These are phyloP conservation scores for Boletus tylopilopsis DNA, from an alignment of 768 basidiomycete genomes.

Conservation along the genomic window DNA sequence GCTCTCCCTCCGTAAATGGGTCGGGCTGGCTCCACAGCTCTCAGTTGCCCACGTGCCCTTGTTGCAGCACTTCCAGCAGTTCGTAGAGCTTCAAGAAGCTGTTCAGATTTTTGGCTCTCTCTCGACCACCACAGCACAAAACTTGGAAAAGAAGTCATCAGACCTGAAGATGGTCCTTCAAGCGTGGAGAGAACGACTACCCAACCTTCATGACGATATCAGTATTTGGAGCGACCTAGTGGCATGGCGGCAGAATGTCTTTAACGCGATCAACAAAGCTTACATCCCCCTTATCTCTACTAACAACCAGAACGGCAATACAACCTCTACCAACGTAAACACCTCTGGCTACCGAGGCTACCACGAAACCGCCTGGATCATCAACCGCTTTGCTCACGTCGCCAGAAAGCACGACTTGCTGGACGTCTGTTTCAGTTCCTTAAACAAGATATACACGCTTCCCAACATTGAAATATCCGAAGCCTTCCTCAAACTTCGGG, in stretches of 20 bases:
- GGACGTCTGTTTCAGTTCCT: constrained; percentile 90
- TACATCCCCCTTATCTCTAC: constrained; percentile 86
- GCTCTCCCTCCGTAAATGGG: constrained; percentile 94
- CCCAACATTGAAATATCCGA: constrained; percentile 99
- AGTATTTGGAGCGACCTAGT: constrained; percentile 99
- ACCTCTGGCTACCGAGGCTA: constrained; percentile 94
- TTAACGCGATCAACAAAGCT: constrained; percentile 92
- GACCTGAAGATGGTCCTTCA: constrained; percentile 96
- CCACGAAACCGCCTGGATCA: constrained; percentile 99
- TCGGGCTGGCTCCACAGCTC: constrained; percentile 77
- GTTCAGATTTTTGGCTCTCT: constrained; percentile 91
- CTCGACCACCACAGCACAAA: constrained; percentile 78
- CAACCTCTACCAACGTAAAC: constrained; percentile 56
- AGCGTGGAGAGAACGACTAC: constrained; percentile 95
- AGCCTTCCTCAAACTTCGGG: constrained; percentile 96
- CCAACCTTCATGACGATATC: constrained; percentile 95
- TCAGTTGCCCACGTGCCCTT: constrained; percentile 93
- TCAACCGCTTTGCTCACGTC: constrained; percentile 98
- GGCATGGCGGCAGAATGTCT: constrained; percentile 98
- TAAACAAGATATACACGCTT: constrained; percentile 97
- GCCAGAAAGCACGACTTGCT: constrained; percentile 95
- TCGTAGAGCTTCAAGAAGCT: constrained; percentile 95
- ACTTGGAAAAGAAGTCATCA: constrained; percentile 90
- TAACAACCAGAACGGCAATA: constrained; percentile 47
- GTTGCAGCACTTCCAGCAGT: constrained; percentile 97